A percentile compares a stretch with the other conserved stretches of the same genome.
These are phyloP conservation scores for Beauveria sp. DNA, from an alignment of 2,329 filamentous ascomycete species.

Conservation along the genomic window DNA sequence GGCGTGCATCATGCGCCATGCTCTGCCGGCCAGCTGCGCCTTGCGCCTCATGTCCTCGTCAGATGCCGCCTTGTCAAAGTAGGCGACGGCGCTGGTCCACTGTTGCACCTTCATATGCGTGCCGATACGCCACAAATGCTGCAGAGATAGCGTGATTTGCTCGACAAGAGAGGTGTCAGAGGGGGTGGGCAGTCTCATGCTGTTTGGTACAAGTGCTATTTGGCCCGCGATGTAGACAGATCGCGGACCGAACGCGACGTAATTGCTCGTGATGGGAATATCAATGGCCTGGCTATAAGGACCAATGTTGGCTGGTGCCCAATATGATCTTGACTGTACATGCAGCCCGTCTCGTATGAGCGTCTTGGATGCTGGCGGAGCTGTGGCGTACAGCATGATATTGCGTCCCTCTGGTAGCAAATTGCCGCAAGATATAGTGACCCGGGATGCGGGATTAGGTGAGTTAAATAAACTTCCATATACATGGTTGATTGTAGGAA, in stretches of 20 bases:
- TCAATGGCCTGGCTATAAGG: constrained; percentile 88
- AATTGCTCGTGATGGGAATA: constrained; percentile 26
- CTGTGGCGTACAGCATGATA: constrained; percentile 50
- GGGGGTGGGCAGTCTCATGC: constrained; percentile 55
- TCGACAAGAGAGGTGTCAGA: constrained; percentile 37
- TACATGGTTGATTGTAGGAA: constrained; percentile 63
- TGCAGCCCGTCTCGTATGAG: constrained; percentile 60
- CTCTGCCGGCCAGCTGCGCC: constrained; percentile 34
- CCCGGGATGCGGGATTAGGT: constrained; percentile 77
- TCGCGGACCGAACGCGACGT: constrained; percentile 20
- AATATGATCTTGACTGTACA: constrained; percentile 90
- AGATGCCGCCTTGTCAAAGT: constrained; percentile 44
- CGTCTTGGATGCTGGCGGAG: constrained; percentile 24
- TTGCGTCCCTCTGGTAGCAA: constrained; percentile 52
- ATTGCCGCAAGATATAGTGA: constrained; percentile 72
- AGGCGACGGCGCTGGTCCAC: constrained; percentile 72
- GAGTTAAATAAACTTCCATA: constrained; percentile 69
- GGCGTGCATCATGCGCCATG: constrained; percentile 42
- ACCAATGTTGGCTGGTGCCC: constrained; percentile 96
- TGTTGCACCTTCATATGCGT: constrained; percentile 61
- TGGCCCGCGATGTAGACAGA: constrained; percentile 73
- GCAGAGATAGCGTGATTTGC: constrained; percentile 66
- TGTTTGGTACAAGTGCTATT: constrained; percentile 76
- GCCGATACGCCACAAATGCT: constrained; percentile 84
- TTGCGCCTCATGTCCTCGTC: constrained; percentile 23